Base-by-base conservation (phyloP, 371 early-diverging fungal species). In the Nematocida displodere region DNA sequence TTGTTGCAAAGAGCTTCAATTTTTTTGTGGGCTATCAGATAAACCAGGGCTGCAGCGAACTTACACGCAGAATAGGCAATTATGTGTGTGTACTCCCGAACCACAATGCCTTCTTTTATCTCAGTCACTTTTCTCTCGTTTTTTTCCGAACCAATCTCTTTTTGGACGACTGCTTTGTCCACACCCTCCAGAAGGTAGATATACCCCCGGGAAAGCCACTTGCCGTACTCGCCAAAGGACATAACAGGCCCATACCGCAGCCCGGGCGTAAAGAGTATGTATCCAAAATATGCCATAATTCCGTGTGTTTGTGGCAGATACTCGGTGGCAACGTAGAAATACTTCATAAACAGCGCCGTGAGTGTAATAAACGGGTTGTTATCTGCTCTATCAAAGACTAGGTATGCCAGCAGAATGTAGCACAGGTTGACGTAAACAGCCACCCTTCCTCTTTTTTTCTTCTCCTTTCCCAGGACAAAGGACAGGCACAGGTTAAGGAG, bases 261-360 rank as follows among this genome's bases (percentile, higher is more conserved):
- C 44, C 75, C 75, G 20, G 75, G 75, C 17, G 48, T 2, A 71
- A 71, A 71, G 75, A 71, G 34, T 3, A 71, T 20, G 39, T 71
- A 71, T 40, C 61, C 75, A 37, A 71, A 49, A 49, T 71, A 71
- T 33, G 36, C 53, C 39, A 61, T 37, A 46, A 71, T n/a, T 39
- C 75, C 75, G 17, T 48, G 13, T 3, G 31, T 56, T 1, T 31
- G 5, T 0, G 62, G 59, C 3, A 47, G 37, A 36, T 71, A 71
- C 46, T 71, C 61, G 29, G 31, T 50, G 1, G 68, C 15, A n/a
- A 71, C n/a, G 48, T 61, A 71, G 8, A 58, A 22, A 36, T 71
- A 71, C 61, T 71, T 71, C 75, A 71, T 71, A 36, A 71, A 71
- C 20, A 71, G 56, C 4, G 40, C 47, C 36, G 75, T 39, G 7